phyloP scores from a whole-genome alignment of 306 rosid genomes.

The Prunus mongolica region DNA sequence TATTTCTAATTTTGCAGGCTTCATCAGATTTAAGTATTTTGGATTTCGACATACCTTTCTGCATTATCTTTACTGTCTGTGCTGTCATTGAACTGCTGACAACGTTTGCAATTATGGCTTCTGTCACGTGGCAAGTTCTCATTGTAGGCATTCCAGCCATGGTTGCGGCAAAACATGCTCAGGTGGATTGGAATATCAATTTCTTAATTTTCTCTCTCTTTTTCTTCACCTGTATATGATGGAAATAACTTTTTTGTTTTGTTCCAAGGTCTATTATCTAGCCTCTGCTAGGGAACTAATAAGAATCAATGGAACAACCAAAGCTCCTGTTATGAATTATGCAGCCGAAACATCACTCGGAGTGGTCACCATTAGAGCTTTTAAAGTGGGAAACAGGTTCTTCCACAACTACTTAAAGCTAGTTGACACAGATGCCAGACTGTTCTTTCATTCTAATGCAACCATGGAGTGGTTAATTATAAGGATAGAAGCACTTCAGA shows the following conservation, averaged over 20 bases:
- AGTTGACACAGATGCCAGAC: slow-evolving; percentile 61
- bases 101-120: slow-evolving; percentile 48
- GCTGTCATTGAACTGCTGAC: slow-evolving; percentile 32
- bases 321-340: slow-evolving; percentile 81
- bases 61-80: slow-evolving; percentile 31
- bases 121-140: slow-evolving; percentile 83
- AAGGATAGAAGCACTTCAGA: slow-evolving; percentile 67
- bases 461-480: slow-evolving; percentile 63
- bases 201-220: not conserved
- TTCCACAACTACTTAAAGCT: slow-evolving; percentile 49
- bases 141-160: slow-evolving; percentile 51
- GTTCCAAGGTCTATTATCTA: slow-evolving; percentile 58
- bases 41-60: slow-evolving; percentile 73
- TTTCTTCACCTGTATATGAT: not conserved
- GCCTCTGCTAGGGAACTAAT: slow-evolving; percentile 69
- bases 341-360: slow-evolving; percentile 82
- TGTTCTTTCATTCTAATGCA: slow-evolving; percentile 65
- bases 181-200: slow-evolving; percentile 26
- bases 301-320: slow-evolving; percentile 85
- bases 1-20: slow-evolving; percentile 46
- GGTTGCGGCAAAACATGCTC: slow-evolving; percentile 52
- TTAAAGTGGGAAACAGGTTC: slow-evolving; percentile 48
- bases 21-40: slow-evolving; percentile 76
- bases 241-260: not conserved
- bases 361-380: slow-evolving; percentile 73